These are phyloP conservation scores for Dioscorea dumetorum DNA, from an alignment of 106 monocot species.

Conservation along the genomic window DNA sequence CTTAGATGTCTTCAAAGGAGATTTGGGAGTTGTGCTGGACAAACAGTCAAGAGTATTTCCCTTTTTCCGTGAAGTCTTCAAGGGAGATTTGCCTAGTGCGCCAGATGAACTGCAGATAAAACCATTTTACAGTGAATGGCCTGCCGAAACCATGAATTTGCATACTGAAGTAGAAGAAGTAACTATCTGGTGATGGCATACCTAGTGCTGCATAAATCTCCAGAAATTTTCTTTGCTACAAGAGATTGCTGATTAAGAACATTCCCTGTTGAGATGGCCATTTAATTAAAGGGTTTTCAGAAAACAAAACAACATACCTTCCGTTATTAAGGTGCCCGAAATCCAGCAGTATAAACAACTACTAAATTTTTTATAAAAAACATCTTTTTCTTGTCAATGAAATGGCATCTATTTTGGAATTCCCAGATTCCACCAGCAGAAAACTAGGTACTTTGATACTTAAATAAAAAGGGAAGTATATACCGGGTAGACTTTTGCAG, in stretches of 20 bases:
- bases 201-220: slow-evolving; percentile 3
- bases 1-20: slow-evolving; percentile 6
- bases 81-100: slow-evolving; percentile 12
- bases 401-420: no score
- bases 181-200: slow-evolving; percentile 8
- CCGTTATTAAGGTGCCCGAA: background rate
- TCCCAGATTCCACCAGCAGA: background rate
- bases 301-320: background rate
- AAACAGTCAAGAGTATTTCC: slow-evolving; percentile 4
- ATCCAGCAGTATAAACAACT: background rate
- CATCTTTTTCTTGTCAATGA: background rate
- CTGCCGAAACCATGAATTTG: background rate
- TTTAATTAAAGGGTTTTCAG: background rate
- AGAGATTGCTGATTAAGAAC: slow-evolving; percentile 10
- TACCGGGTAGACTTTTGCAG: slow-evolving; percentile 7
- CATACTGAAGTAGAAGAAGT: background rate
- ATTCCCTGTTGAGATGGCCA: slow-evolving; percentile 13
- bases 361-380: background rate
- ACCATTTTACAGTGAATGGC: background rate
- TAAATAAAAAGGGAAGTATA: background rate
- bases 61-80: slow-evolving; percentile 4
- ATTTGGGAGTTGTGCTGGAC: background rate
- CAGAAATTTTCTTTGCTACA: slow-evolving; percentile 7
- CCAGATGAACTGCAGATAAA: background rate
- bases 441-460: background rate